A percentile compares a stretch with the other conserved stretches of the same genome.
phyloP scores from a whole-genome alignment of 2,329 filamentous ascomycete species.

The Dryadomyces quercus-mongolicae region DNA sequence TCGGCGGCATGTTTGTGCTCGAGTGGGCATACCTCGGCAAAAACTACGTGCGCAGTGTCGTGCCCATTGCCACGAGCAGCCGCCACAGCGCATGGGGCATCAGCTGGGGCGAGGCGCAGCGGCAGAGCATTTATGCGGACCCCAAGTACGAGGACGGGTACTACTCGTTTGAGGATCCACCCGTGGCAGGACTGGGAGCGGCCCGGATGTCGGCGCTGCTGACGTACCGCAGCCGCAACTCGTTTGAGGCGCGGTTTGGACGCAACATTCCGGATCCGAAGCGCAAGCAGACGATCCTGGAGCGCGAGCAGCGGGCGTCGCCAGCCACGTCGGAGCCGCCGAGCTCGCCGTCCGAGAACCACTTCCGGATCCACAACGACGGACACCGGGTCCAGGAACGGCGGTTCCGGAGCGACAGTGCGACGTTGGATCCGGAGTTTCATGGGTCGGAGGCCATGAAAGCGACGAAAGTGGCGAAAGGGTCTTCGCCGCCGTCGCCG shows the following conservation, averaged over 20 bases:
- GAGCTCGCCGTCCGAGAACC: constrained; percentile 47
- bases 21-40: constrained; percentile 88
- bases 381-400: constrained; percentile 54
- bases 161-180: constrained; percentile 78
- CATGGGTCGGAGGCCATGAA: constrained; percentile 8
- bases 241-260: constrained; percentile 90
- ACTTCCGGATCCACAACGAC: constrained; percentile 75
- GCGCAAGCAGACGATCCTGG: constrained; percentile 72
- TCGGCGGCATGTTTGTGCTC: constrained; percentile 82
- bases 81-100: constrained; percentile 83
- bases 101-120: constrained; percentile 79
- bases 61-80: constrained; percentile 76
- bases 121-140: constrained; percentile 92
- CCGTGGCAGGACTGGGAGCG: constrained; percentile 74
- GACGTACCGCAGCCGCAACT: constrained; percentile 93
- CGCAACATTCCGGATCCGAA: constrained; percentile 82
- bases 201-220: constrained; percentile 94
- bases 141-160: constrained; percentile 98
- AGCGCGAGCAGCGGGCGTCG: constrained; percentile 44
- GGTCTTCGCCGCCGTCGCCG: constrained; percentile 8
- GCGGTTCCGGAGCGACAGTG: constrained; percentile 26
- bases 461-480: constrained; percentile 13
- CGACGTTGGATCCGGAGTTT: constrained; percentile 13
- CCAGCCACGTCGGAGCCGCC: neutral
- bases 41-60: constrained; percentile 67